Base-by-base conservation (phyloP, 2,329 filamentous ascomycete species). In the Cladosporium velox region DNA sequence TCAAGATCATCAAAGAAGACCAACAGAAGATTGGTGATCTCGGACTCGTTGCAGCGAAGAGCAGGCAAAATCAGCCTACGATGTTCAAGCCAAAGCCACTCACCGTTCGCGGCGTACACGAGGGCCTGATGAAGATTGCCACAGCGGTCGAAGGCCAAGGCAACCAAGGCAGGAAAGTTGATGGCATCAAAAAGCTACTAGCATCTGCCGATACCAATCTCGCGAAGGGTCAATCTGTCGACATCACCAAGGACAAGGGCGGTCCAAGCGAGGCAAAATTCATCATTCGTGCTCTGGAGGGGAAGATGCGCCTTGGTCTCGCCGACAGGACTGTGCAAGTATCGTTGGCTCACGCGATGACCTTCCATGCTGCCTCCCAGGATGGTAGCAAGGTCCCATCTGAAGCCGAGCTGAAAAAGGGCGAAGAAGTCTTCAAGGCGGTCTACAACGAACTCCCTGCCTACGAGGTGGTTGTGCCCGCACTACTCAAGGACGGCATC, bases 1-100 rank as follows among this genome's bases (percentile, higher is more conserved):
- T 97, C 57, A 86, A 90, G 44, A 89, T 97, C 62, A 97, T 99
- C 83, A 98, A 97, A 80, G 88, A 91, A 59, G 93, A 98, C 72
- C 95, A 99, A 76, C 93, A 95, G 74, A 93, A 97, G 73, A 97
- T 98, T 78, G 95, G 95, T 64, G 95, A 99, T 77, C 85, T 99
- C 12, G 95, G 95, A 12, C 83, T 98, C 38, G 94, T 99, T 1
- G 95, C 95, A 52, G 92, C 96, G 59, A 97, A 98, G 82, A 97
- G 93, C 80, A 88, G 94, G 78, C 92, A 91, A 15, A 98, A 93
- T 55, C 95, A 99, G 75, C 92, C 92, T 12, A 98, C 95, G 26
- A 97, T 99, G 93, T 97, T 98, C 84, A 97, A 96, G 78, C 95
- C 93, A 2, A 97, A 96, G 79, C 85, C 93, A 32, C 82, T 99